Conservation (phyloP, 768 basidiomycete genomes). For the Rickenella mellea region DNA sequence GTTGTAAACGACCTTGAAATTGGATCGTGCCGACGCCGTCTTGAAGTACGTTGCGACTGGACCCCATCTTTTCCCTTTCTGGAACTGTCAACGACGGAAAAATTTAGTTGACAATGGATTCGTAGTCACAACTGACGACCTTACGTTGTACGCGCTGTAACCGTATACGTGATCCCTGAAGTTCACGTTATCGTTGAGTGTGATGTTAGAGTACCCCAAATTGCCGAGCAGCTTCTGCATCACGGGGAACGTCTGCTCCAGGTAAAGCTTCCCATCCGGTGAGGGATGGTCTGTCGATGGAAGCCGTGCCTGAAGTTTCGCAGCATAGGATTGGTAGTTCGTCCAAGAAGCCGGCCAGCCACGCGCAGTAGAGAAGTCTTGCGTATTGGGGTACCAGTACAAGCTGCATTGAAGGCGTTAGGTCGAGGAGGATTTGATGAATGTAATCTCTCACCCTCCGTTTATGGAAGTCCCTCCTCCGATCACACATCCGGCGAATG, state of each 20-base stretch:
- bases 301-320: slow-evolving; percentile 37
- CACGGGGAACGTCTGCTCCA: slow-evolving; percentile 40
- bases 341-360: slow-evolving; percentile 51
- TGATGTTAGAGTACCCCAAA: slow-evolving; percentile 42
- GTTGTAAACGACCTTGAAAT: slow-evolving; percentile 42
- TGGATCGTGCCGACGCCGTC: slow-evolving; percentile 41
- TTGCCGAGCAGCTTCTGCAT: slow-evolving; percentile 31
- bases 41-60: slow-evolving; percentile 53
- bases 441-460: slow-evolving; percentile 37
- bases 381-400: slow-evolving; percentile 44
- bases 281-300: slow-evolving; percentile 52
- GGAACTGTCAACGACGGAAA: slow-evolving; percentile 12
- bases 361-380: slow-evolving; percentile 37
- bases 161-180: slow-evolving; percentile 52
- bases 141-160: slow-evolving; percentile 32
- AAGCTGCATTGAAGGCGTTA: slow-evolving; percentile 17
- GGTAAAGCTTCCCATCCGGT: slow-evolving; percentile 48
- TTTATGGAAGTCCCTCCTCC: slow-evolving; percentile 59
- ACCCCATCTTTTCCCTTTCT: slow-evolving; percentile 34
- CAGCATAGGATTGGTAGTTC: slow-evolving; percentile 41
- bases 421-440: background rate
- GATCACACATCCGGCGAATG: slow-evolving; percentile 55
- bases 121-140: background rate
- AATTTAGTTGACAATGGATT: background rate
- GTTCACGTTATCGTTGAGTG: slow-evolving; percentile 47